phyloP scores from a whole-genome alignment of 441 rosid genomes.

The Pelargonium fulgidum region DNA sequence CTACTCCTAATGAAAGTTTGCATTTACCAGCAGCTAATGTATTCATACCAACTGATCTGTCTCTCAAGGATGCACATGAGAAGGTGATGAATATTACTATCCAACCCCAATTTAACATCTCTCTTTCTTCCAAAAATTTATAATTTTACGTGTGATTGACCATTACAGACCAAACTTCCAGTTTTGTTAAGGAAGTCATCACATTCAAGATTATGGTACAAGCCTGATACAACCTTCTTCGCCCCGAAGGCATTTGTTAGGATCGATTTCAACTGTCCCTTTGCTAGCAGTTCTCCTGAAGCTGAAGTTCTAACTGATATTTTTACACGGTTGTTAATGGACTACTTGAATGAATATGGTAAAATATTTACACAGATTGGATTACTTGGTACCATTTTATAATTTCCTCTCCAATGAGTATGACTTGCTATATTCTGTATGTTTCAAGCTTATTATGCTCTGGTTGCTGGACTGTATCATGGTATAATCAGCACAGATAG shows the following conservation, averaged over 20 bases:
- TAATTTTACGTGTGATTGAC: constrained; percentile 7
- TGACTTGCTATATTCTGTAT: constrained; percentile 18
- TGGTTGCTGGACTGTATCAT: constrained; percentile 73
- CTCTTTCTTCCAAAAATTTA: constrained; percentile 3
- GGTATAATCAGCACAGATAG: constrained; percentile 34
- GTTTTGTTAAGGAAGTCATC: constrained; percentile 56
- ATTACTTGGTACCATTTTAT: not conserved
- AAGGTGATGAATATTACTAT: constrained; percentile 38
- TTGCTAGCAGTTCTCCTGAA: constrained; percentile 56
- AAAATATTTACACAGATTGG: constrained; percentile 17
- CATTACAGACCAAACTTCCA: constrained; percentile 50
- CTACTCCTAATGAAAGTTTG: constrained; percentile 57
- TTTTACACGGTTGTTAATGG: constrained; percentile 61
- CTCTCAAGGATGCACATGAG: constrained; percentile 46
- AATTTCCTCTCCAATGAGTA: not conserved
- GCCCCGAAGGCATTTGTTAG: constrained; percentile 69
- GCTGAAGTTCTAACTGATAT: constrained; percentile 55
- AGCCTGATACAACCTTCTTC: constrained; percentile 74
- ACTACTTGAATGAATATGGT: constrained; percentile 93
- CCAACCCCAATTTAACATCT: constrained; percentile 2
- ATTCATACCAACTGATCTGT: constrained; percentile 72
- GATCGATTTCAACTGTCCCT: constrained; percentile 76
- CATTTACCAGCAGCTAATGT: constrained; percentile 62
- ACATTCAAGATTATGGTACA: constrained; percentile 73
- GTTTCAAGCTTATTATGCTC: constrained; percentile 73